These are phyloP conservation scores for Paecilomyces niveus DNA, from an alignment of 2,329 filamentous ascomycete genomes.

Conservation along the genomic window DNA sequence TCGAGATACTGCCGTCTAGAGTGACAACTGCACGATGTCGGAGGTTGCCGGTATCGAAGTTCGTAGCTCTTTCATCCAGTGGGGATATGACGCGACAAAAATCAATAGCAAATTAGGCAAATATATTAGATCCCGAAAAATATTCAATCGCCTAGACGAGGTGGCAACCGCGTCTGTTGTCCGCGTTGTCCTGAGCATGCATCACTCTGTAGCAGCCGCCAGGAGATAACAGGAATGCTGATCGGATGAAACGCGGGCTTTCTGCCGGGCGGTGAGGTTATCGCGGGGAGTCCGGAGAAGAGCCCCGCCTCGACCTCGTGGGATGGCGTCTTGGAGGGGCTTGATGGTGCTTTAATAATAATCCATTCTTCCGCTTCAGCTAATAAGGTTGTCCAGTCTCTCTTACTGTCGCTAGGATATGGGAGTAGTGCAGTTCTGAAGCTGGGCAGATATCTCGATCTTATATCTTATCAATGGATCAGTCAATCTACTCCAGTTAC, in stretches of 20 bases:
- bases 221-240: not conserved
- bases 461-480: slow-evolving; percentile 26
- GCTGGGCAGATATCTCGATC: not conserved
- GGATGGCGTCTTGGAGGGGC: not conserved
- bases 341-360: not conserved
- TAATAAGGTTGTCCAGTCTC: not conserved
- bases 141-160: not conserved
- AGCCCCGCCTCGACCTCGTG: not conserved
- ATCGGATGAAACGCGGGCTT: not conserved
- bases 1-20: not conserved
- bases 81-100: not conserved
- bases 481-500: slow-evolving; percentile 51
- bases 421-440: not conserved
- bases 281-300: not conserved
- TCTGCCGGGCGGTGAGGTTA: not conserved
- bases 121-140: not conserved
- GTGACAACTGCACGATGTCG: not conserved
- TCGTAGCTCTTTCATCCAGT: not conserved
- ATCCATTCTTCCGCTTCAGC: not conserved
- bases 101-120: not conserved
- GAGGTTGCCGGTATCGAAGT: not conserved
- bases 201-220: not conserved
- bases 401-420: not conserved
- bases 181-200: not conserved
- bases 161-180: not conserved